Percentiles rank a stretch among this genome's conserved stretches.
Conservation (phyloP, 371 early-diverging fungal species). For the Quaeritorhiza haematococci region DNA sequence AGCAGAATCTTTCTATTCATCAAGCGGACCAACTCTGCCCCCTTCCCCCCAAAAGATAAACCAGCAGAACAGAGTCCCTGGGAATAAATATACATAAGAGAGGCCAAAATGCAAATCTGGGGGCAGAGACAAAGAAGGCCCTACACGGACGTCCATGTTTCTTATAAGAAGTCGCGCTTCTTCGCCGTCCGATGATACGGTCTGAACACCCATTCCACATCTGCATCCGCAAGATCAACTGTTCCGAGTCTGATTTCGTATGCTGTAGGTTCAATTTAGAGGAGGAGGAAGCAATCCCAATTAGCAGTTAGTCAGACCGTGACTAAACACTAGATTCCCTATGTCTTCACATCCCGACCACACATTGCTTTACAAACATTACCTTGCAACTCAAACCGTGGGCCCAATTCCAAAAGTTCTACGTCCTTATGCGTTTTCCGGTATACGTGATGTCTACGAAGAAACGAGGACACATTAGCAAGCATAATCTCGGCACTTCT, state of each 20-base stretch:
- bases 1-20: too few relatives aligned
- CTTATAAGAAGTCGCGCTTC: slow-evolving; percentile 75
- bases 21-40: too few relatives aligned
- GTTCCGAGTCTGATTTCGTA: slow-evolving; percentile 95
- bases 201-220: slow-evolving; percentile 95
- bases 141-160: too few relatives aligned
- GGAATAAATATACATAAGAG: too few relatives aligned
- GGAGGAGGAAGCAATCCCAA: background rate
- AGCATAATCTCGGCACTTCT: background rate
- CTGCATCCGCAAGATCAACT: slow-evolving; percentile 90
- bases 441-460: slow-evolving; percentile 85
- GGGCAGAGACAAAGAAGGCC: too few relatives aligned
- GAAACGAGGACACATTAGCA: background rate
- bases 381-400: slow-evolving; percentile 95
- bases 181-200: slow-evolving; percentile 93
- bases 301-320: background rate
- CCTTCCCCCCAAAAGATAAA: too few relatives aligned
- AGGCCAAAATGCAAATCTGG: too few relatives aligned
- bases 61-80: too few relatives aligned
- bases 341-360: too few relatives aligned
- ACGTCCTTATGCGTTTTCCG: slow-evolving; percentile 84
- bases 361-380: slow-evolving; percentile 17
- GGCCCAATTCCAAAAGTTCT: slow-evolving; percentile 94
- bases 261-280: slow-evolving; percentile 35
- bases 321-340: too few relatives aligned